Evolutionary conservation across 1,139 yeast genomes (phyloP), one percentile per base, ranked within the genome.

Genomic region (Magnusiomyces tetraspermus): DNA sequence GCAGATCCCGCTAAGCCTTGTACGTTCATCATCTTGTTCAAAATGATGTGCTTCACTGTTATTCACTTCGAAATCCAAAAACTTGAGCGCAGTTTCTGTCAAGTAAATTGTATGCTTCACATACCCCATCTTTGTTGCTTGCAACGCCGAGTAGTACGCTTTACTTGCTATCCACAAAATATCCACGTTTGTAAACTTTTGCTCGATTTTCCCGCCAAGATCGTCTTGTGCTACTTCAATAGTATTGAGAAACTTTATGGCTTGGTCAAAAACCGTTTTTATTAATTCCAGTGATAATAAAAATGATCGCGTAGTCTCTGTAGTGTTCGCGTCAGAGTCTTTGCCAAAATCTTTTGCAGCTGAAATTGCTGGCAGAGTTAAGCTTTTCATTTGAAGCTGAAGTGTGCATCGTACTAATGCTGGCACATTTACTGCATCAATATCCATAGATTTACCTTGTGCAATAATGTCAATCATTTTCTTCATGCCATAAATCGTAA

Each of bases 141-240:
- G 55, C 15, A 52, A n/a, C 6, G 57, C 57, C n/a, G 51, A 28
- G 22, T 49, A 52, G 43, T 54, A 54, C 8, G 54, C 46, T 43
- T 52, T 51, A 40, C 54, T 54, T 17, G 51, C 47, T 22, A 54
- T 50, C 57, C 57, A 54, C 38, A 50, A 40, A 15, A 44, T 26
- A 48, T 54, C 57, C 15, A 50, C 40, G 33, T 44, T 24, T n/a
- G 33, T 24, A 23, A 42, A 42, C 17, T 11, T 6, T 17, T 22
- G 45, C 31, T 23, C 19, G 13, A 42, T 13, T 21, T 42, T 22
- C 3, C 17, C 30, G 3, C 28, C 45, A 3, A 42, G 31, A 11
- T 42, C 31, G 21, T 10, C 8, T 15, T 42, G 28, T 3, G 31
- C 31, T 13, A 24, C n/a, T 10, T 42, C 31, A 26, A 24, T 26